Evolutionary conservation across 805 yeast genomes (phyloP), one percentile per base, ranked within the genome.

Genomic region (Yamadazyma scolyti): DNA sequence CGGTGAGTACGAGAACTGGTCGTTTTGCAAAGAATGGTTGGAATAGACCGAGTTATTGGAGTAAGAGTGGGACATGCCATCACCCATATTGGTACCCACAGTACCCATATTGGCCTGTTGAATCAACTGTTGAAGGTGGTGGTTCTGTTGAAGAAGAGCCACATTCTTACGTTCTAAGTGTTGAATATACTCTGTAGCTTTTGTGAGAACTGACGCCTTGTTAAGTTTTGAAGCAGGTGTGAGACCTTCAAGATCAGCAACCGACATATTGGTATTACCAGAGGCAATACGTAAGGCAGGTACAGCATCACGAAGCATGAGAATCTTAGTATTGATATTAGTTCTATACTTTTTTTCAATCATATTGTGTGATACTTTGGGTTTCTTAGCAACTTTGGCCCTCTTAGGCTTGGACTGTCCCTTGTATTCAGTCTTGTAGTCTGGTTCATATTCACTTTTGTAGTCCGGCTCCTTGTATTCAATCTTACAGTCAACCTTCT

Each of bases 271-370:
- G 3, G 63, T 67, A 11, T 65, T 56, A 26, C 75, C 70, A 24
- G 27, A 24, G 6, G 80, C 80, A 22, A 80, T 76, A 44, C 85
- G 67, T 31, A 85, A 63, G 3, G 93, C 60, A 3, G 95, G 95
- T 11, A 85, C 94, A 3, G 86, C 81, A 44, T 82, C 82, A 48
- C 87, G 65, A 19, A 84, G 68, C 25, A 79, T 81, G 20, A 73
- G 43, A 27, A 84, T 82, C 52, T 79, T 81, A 32, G 80, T 66
- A 47, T 82, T 84, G 43, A 84, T 81, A 48, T 84, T 83, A 13
- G 84, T 79, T 44, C 94, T 58, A 56, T 85, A 85, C 48, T 82
- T 79, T 58, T 83, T 83, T 51, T 85, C 94, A 43, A 84, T 79
- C 67, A 82, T 76, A 48, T 83, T 84, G 57, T 84, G 94, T 6